Conservation (phyloP, 1,284 basidiomycete genomes). For the Cutaneotrichosporon sp. region DNA sequence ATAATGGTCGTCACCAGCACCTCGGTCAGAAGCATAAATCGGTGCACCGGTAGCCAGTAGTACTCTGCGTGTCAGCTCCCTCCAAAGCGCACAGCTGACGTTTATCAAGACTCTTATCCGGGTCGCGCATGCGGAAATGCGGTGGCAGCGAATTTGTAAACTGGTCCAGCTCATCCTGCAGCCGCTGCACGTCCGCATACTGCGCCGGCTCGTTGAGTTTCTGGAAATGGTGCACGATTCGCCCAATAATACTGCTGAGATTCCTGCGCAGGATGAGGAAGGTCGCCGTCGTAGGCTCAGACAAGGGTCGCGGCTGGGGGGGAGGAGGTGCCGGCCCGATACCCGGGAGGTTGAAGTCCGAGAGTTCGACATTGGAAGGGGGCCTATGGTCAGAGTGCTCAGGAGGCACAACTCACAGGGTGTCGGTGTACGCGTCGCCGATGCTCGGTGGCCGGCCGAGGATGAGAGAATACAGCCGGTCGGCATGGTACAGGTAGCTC, state of each 20-base stretch:
- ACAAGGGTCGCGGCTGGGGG: constrained; percentile 45
- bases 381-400: constrained; percentile 48
- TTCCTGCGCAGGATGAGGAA: constrained; percentile 83
- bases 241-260: constrained; percentile 78
- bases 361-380: constrained; percentile 78
- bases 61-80: neutral
- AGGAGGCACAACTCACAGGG: constrained; percentile 26
- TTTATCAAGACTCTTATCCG: constrained; percentile 73
- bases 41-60: constrained; percentile 43
- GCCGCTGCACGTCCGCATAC: constrained; percentile 73
- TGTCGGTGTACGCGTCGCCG: constrained; percentile 48
- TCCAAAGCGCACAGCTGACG: constrained; percentile 20
- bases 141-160: constrained; percentile 73
- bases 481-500: constrained; percentile 89
- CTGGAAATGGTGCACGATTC: constrained; percentile 92
- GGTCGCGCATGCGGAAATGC: constrained; percentile 55
- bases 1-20: constrained; percentile 47
- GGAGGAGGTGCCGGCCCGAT: constrained; percentile 27
- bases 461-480: constrained; percentile 71
- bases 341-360: constrained; percentile 49
- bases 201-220: constrained; percentile 74
- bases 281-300: constrained; percentile 71
- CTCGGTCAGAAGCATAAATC: constrained; percentile 46
- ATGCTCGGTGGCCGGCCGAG: constrained; percentile 77
- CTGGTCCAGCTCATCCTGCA: constrained; percentile 79